phyloP scores from a whole-genome alignment of 148 eudicot species.

The Rhododendron mucronatum region DNA sequence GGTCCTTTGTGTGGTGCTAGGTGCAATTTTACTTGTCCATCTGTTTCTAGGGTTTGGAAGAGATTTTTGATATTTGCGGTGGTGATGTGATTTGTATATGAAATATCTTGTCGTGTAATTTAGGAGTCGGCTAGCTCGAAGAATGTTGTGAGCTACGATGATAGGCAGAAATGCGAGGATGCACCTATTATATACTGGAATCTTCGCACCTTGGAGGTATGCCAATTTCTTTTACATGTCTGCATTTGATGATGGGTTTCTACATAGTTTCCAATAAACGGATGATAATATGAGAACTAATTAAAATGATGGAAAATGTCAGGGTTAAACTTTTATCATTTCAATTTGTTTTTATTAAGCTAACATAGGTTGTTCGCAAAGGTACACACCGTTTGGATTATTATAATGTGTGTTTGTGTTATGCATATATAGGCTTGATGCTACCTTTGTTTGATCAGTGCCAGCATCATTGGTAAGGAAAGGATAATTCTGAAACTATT shows the following conservation, averaged over 20 bases:
- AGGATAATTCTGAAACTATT: background rate
- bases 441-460: background rate
- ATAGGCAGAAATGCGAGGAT: background rate
- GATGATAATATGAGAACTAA: background rate
- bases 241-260: background rate
- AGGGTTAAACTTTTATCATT: background rate
- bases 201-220: background rate
- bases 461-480: background rate
- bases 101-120: background rate
- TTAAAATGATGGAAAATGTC: background rate
- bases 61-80: conserved; percentile 28
- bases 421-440: background rate
- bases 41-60: conserved; percentile 1
- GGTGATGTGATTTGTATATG: background rate
- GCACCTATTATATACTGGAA: background rate
- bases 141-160: background rate
- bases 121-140: background rate
- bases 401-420: background rate
- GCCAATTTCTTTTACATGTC: background rate
- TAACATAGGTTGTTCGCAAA: background rate
- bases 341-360: background rate
- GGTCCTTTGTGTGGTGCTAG: background rate
- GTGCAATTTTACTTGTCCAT: background rate
- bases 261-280: background rate
- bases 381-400: background rate